Evolutionary conservation across 768 basidiomycete genomes (phyloP).

Genomic region (Dioszegia aurantiaca): DNA sequence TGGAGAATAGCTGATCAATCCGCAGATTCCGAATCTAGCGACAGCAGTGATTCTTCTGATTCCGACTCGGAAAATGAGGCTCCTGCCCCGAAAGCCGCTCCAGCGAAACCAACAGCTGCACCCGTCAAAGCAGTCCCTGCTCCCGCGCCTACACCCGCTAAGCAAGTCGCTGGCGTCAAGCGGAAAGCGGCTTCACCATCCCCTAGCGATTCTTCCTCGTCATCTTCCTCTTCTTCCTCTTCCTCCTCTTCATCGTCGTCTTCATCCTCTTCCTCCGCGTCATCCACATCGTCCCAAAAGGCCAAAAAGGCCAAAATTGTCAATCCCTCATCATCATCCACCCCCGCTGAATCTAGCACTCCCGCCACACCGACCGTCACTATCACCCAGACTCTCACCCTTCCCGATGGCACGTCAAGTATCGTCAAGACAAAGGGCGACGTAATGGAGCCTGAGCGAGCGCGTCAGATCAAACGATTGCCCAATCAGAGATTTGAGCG

Average conservation of each 20-base stretch:
- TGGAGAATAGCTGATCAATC: slow-evolving; percentile 1
- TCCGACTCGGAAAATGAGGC: slow-evolving; percentile 15
- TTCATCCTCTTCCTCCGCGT: slow-evolving; percentile 19
- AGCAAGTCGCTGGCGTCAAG: slow-evolving; percentile 35
- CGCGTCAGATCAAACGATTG: slow-evolving; percentile 31
- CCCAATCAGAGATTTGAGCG: slow-evolving; percentile 73
- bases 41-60: slow-evolving; percentile 19
- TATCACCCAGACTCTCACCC: slow-evolving; percentile 28
- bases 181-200: slow-evolving; percentile 40
- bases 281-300: slow-evolving; percentile 33
- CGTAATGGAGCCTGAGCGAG: neutral
- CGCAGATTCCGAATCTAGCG: slow-evolving; percentile 16
- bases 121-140: neutral
- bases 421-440: slow-evolving; percentile 32
- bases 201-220: slow-evolving; percentile 24
- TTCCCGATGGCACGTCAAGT: slow-evolving; percentile 12
- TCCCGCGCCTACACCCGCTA: slow-evolving; percentile 14
- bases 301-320: slow-evolving; percentile 33
- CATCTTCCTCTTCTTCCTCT: slow-evolving; percentile 31
- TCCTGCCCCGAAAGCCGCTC: neutral
- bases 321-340: neutral
- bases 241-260: slow-evolving; percentile 29
- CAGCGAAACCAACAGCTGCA: neutral
- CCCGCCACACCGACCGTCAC: slow-evolving; percentile 41
- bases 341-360: slow-evolving; percentile 21